phyloP scores from a whole-genome alignment of 306 rosid species.

The Vigna trinervia region DNA sequence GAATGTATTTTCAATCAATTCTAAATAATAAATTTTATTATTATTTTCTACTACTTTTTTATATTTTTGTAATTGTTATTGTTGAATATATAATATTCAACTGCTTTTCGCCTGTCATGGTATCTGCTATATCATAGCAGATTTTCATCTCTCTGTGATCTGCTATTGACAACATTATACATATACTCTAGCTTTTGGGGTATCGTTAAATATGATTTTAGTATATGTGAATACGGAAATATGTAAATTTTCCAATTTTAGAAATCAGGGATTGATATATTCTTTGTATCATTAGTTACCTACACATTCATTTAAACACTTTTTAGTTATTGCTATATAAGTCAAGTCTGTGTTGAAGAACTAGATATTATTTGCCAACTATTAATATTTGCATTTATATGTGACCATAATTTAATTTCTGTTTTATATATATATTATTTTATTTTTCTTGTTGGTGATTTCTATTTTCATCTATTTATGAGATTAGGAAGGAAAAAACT shows the following conservation, averaged over 20 bases:
- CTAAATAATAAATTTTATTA: too few species aligned
- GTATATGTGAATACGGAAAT: neutral
- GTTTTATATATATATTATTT: neutral
- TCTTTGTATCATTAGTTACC: neutral
- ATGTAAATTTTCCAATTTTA: neutral
- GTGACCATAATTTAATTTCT: conserved; percentile 1
- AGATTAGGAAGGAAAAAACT: conserved; percentile 81
- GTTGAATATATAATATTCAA: neutral
- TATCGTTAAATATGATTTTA: neutral
- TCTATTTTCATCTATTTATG: conserved; percentile 35
- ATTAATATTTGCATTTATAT: neutral
- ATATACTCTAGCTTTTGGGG: neutral
- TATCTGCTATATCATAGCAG: neutral
- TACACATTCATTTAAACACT: neutral
- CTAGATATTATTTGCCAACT: neutral
- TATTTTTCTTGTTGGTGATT: conserved; percentile 30
- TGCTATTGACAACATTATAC: neutral
- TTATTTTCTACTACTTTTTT: too few species aligned
- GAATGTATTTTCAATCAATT: too few species aligned
- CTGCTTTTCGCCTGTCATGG: neutral
- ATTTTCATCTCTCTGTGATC: neutral
- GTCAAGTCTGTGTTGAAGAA: neutral
- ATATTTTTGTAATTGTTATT: neutral
- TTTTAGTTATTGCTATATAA: conserved; percentile 21
- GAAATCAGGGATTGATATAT: neutral